phyloP scores from a whole-genome alignment of 139 green algal genomes.

The Mychonastes homosphaera region DNA sequence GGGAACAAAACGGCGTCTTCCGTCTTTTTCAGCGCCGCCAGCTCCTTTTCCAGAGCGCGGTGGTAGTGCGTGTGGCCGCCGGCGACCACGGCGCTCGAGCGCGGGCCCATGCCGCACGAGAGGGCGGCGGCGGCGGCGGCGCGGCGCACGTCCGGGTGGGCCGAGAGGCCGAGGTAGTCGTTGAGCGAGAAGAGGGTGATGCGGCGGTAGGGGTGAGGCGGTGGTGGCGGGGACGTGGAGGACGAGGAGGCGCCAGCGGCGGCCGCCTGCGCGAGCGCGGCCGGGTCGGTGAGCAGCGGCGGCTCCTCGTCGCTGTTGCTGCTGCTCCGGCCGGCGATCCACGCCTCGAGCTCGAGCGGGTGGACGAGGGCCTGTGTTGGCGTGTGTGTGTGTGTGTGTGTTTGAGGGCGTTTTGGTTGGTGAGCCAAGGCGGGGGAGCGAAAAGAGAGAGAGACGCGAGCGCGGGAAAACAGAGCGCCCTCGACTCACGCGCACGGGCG shows the following conservation, averaged over 20 bases:
- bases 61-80: constrained; percentile 76
- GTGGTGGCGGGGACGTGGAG: background rate
- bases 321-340: background rate
- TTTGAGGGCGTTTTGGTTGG: too few relatives aligned
- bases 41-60: constrained; percentile 58
- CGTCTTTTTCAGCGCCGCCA: constrained; percentile 72
- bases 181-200: constrained; percentile 77
- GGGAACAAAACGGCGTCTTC: constrained; percentile 68
- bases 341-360: background rate
- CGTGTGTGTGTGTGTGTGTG: constrained; percentile 1
- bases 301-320: background rate
- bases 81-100: constrained; percentile 67
- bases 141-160: constrained; percentile 57
- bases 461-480: too few relatives aligned
- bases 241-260: background rate
- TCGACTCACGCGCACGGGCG: constrained; percentile 3
- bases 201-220: background rate
- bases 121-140: constrained; percentile 43
- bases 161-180: constrained; percentile 89
- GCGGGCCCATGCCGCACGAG: constrained; percentile 45
- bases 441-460: too few relatives aligned
- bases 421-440: too few relatives aligned
- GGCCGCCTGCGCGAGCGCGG: background rate
- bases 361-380: constrained; percentile 12
- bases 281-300: background rate